Conservation (phyloP, 345 rosid species). For the Chamaenerion angustifolium region DNA sequence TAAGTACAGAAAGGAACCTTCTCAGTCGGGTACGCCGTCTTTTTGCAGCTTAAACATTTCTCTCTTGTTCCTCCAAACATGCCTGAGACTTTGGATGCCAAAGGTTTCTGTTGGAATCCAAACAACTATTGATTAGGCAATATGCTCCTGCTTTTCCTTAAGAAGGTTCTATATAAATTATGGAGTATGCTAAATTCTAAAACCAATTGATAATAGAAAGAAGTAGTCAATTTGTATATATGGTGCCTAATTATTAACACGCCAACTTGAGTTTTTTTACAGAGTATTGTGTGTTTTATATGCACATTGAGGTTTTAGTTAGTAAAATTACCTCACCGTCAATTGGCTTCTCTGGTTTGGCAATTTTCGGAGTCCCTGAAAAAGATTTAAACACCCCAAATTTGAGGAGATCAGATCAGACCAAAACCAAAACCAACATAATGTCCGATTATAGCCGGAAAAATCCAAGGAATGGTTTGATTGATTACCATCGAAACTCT, state of each 20-base stretch:
- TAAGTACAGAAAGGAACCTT: conserved; percentile 24
- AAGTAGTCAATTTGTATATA: no score
- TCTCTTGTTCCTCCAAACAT: conserved; percentile 72
- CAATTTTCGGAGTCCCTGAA: conserved; percentile 48
- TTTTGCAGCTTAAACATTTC: conserved; percentile 64
- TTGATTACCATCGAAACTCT: conserved; percentile 53
- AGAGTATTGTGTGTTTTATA: no score
- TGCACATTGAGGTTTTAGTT: background rate
- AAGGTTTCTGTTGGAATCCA: conserved; percentile 1
- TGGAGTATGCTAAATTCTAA: no score
- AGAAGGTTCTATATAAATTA: background rate
- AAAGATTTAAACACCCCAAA: conserved; percentile 6
- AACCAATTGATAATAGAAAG: no score
- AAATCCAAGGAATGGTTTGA: background rate
- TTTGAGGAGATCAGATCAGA: background rate
- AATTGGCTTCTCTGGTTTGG: conserved; percentile 46
- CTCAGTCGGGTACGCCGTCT: conserved; percentile 64
- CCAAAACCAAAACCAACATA: conserved; percentile 4
- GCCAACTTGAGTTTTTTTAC: no score
- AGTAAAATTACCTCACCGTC: conserved; percentile 35
- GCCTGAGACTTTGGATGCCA: conserved; percentile 29
- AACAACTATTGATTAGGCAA: background rate
- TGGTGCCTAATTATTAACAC: no score
- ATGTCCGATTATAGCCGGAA: background rate
- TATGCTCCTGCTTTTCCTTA: background rate